phyloP scores from a whole-genome alignment of 305 asterid genomes.

The Solanum hybrid region DNA sequence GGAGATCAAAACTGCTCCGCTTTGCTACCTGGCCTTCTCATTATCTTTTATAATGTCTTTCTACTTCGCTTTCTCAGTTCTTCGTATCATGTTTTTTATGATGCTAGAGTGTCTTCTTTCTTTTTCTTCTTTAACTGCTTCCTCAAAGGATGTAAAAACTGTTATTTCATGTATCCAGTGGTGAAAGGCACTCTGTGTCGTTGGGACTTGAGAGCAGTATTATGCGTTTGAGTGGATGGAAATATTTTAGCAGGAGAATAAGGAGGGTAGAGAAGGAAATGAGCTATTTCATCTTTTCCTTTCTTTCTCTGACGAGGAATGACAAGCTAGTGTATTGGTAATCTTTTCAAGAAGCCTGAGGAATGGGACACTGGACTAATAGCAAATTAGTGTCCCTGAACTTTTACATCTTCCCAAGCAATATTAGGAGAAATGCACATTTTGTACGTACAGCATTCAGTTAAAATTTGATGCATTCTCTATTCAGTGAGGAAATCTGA shows the following conservation, averaged over 20 bases:
- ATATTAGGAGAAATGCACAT: not conserved
- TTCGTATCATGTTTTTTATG: not conserved
- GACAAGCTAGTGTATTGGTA: not conserved
- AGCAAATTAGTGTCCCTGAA: not conserved
- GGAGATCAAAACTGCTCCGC: not conserved
- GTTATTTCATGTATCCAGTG: not conserved
- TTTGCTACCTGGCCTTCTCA: not conserved
- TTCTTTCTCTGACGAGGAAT: not conserved
- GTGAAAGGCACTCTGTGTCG: not conserved
- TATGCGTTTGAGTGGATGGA: not conserved
- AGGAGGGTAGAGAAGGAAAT: not conserved
- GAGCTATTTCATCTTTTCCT: not conserved
- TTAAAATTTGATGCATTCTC: not conserved
- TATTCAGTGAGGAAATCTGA: not conserved
- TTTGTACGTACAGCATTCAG: not conserved
- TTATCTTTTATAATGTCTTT: slow-evolving; percentile 2
- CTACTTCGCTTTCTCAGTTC: not conserved
- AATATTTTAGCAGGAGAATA: not conserved
- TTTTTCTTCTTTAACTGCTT: not conserved
- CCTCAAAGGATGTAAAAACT: not conserved
- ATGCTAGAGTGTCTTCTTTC: not conserved
- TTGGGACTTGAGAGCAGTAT: not conserved
- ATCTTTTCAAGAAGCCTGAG: not conserved
- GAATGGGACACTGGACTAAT: not conserved
- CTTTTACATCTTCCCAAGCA: not conserved